Conservation (phyloP, 371 early-diverging fungal genomes). For the Fennellomyces sp. region DNA sequence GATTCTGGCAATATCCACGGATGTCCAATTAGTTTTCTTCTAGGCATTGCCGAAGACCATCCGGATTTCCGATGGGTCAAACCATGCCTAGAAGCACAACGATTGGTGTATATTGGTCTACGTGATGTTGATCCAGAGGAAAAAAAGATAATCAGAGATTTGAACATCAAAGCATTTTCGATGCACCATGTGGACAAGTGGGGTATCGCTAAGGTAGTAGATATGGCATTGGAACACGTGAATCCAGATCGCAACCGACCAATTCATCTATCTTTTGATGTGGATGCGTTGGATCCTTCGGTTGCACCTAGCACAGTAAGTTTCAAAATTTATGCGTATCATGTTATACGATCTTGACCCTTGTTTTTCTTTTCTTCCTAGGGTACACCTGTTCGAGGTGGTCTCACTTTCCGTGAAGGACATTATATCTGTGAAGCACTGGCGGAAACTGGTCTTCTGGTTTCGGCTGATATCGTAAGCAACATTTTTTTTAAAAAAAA, state of each 20-base stretch:
- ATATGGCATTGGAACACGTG: slow-evolving; percentile 92
- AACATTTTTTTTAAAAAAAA: too few species aligned
- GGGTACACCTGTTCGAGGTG: slow-evolving; percentile 96
- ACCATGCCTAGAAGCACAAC: slow-evolving; percentile 74
- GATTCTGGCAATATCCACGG: slow-evolving; percentile 96
- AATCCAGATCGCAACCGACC: slow-evolving; percentile 81
- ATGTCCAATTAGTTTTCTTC: slow-evolving; percentile 90
- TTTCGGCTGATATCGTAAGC: slow-evolving; percentile 92
- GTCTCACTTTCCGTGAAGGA: slow-evolving; percentile 90
- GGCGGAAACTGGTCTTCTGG: slow-evolving; percentile 87
- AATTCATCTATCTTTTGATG: slow-evolving; percentile 93
- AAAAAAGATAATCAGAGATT: slow-evolving; percentile 78
- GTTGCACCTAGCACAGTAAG: slow-evolving; percentile 93
- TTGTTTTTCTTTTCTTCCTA: not conserved
- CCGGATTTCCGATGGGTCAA: slow-evolving; percentile 85
- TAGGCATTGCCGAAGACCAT: slow-evolving; percentile 78
- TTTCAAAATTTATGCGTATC: not conserved
- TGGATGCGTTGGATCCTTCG: slow-evolving; percentile 94
- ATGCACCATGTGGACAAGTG: slow-evolving; percentile 97
- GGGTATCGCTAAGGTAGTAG: slow-evolving; percentile 94
- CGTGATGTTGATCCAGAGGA: slow-evolving; percentile 93
- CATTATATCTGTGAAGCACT: slow-evolving; percentile 92
- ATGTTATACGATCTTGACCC: not conserved
- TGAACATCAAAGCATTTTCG: slow-evolving; percentile 89
- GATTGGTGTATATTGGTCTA: slow-evolving; percentile 94